phyloP scores from a whole-genome alignment of 106 monocot species.

The Allium fistulosum region DNA sequence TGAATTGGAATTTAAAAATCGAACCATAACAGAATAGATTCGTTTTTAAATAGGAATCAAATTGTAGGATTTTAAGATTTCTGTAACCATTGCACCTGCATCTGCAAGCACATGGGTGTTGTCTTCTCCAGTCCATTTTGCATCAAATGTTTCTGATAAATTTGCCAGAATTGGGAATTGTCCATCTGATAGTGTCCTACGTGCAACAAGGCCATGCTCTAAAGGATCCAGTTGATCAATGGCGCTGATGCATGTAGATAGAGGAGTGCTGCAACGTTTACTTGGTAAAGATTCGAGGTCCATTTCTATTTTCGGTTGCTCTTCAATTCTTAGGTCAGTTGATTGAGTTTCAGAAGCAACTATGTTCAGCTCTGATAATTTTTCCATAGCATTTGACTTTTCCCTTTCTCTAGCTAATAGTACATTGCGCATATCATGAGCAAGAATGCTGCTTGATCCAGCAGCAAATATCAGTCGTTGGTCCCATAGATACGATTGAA shows the following conservation, averaged over 20 bases:
- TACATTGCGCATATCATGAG: conserved; percentile 21
- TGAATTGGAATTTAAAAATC: no score
- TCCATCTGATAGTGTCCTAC: conserved; percentile 63
- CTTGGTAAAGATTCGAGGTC: conserved; percentile 15
- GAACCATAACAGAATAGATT: no score
- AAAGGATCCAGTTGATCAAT: conserved; percentile 29
- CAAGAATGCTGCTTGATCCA: conserved; percentile 18
- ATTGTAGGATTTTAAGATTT: no score
- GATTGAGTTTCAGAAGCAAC: conserved; percentile 10
- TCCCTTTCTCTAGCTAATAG: conserved; percentile 22
- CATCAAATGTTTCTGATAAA: conserved; percentile 69
- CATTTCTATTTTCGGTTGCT: conserved; percentile 14
- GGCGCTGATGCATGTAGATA: conserved; percentile 30
- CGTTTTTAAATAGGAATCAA: no score
- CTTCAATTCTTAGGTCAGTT: conserved; percentile 17
- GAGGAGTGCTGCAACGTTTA: conserved; percentile 21
- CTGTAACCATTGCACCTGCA: not conserved
- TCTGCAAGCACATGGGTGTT: conserved; percentile 19
- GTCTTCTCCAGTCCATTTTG: conserved; percentile 75
- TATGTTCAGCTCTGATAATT: conserved; percentile 20
- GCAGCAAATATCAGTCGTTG: conserved; percentile 53
- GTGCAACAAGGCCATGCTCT: conserved; percentile 26
- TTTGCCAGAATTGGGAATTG: conserved; percentile 42
- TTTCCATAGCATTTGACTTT: conserved; percentile 18
- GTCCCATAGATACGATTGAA: conserved; percentile 77